Base-by-base conservation (phyloP, 345 rosid genomes). In the Laguncularia racemosa region DNA sequence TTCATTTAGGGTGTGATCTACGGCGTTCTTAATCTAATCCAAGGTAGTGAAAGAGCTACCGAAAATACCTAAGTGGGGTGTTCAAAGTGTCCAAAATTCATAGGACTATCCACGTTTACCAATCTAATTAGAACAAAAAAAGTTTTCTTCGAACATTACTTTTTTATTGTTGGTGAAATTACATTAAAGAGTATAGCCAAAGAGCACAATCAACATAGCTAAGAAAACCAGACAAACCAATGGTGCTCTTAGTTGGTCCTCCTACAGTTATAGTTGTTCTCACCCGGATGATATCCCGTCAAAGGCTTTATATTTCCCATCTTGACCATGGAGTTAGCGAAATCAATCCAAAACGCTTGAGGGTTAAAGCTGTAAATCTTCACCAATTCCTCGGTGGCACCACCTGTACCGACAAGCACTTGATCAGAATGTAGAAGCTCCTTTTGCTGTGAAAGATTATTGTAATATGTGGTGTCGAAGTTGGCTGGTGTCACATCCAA, bases 291-390 rank as follows among this genome's bases (percentile, higher is more conserved):
- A 0, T 60, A 19, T 14, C 80, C 81, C 0, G 74, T 76, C 71
- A 76, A 64, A 3, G 73, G 76, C 46, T 68, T 71, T 15, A 80
- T 72, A 23, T 78, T 79, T 18, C 84, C 90, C 86, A 84, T 78
- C 64, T 67, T 81, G 23, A 81, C 14, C 74, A 84, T 81, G 0
- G 90, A 79, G 15, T 57, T 40, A 0, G 61, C 69, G 48, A 79
- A 81, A 59, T 73, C 81, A 5, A 43, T 13, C 51, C 50, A 66
- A 18, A 84, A 81, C 3, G 47, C 71, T 16, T 52, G 38, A 1
- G 50, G 47, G 19, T 73, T 17, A 0, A 9, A 0, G 40, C 72
- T 66, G 18, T 81, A 81, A 12, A 19, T 61, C 63, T 50, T 66
- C 2, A 79, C 85, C 2, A 75, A 55, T 0, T 12, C 43, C n/a